Percentiles rank a stretch among this genome's conserved stretches.
These are phyloP conservation scores for Emergomyces orientalis DNA, from an alignment of 2,329 filamentous ascomycete species.

Conservation along the genomic window DNA sequence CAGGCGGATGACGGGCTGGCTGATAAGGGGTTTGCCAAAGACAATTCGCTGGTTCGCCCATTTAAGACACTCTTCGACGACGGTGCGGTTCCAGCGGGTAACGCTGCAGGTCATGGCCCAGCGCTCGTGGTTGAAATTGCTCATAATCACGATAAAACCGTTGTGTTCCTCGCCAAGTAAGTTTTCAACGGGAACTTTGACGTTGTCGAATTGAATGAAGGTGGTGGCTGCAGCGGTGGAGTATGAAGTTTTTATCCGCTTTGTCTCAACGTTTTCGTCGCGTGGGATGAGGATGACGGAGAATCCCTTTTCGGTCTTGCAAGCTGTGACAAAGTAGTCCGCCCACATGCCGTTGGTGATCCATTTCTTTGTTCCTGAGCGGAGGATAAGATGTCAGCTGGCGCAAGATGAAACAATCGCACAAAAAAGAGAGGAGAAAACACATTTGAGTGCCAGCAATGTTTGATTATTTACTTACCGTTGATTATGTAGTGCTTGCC, in stretches of 20 bases:
- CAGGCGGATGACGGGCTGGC: slow-evolving; percentile 54
- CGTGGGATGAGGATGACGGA: slow-evolving; percentile 52
- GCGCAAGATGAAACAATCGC: background rate
- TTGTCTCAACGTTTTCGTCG: slow-evolving; percentile 40
- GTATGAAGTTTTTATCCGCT: slow-evolving; percentile 56
- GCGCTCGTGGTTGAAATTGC: slow-evolving; percentile 66
- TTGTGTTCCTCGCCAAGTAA: slow-evolving; percentile 58
- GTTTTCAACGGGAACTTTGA: slow-evolving; percentile 59
- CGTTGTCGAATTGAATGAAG: slow-evolving; percentile 63
- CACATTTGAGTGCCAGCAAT: slow-evolving; percentile 40
- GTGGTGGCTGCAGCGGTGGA: slow-evolving; percentile 60
- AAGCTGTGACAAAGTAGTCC: slow-evolving; percentile 53
- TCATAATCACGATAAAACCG: slow-evolving; percentile 51
- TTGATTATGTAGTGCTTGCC: slow-evolving; percentile 51
- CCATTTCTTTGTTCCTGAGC: slow-evolving; percentile 48
- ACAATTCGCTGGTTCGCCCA: slow-evolving; percentile 57
- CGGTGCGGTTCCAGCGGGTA: slow-evolving; percentile 52
- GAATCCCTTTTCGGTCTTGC: slow-evolving; percentile 49
- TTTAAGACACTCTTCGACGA: slow-evolving; percentile 50
- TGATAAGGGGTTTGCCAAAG: slow-evolving; percentile 50
- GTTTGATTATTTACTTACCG: slow-evolving; percentile 29
- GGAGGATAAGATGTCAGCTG: background rate
- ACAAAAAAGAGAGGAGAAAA: slow-evolving; percentile 16
- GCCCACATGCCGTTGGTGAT: slow-evolving; percentile 55
- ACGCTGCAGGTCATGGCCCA: slow-evolving; percentile 55